Percentiles rank a stretch among this genome's conserved stretches.
Conservation (phyloP, 1,284 basidiomycete species). For the Tetrapyrgos nigripes region DNA sequence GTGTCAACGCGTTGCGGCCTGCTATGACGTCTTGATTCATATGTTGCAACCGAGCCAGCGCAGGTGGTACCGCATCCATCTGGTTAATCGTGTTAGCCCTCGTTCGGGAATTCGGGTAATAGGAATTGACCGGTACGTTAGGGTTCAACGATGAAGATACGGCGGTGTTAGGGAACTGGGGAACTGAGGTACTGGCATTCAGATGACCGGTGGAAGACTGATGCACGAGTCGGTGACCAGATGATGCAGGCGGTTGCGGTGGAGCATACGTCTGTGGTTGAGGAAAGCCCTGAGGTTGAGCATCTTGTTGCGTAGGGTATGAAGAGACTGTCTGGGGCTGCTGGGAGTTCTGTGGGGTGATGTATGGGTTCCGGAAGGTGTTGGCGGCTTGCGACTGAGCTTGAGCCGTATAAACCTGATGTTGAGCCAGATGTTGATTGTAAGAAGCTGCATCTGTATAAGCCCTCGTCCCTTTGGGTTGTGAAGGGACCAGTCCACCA, state of each 20-base stretch:
- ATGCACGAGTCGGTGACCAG: conserved; percentile 46
- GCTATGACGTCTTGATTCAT: conserved; percentile 88
- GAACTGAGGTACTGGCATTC: conserved; percentile 36
- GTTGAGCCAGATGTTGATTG: conserved; percentile 93
- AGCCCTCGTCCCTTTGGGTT: conserved; percentile 79
- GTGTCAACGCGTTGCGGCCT: conserved; percentile 84
- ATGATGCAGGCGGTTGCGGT: conserved; percentile 39
- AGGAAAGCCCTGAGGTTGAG: conserved; percentile 23
- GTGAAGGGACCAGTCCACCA: conserved; percentile 89
- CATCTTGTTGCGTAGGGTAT: conserved; percentile 33
- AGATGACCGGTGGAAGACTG: conserved; percentile 59
- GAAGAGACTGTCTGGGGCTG: conserved; percentile 46
- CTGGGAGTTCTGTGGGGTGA: conserved; percentile 47
- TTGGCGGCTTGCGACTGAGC: conserved; percentile 73
- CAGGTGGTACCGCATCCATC: conserved; percentile 90
- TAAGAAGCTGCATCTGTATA: conserved; percentile 95
- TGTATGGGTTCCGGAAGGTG: conserved; percentile 77
- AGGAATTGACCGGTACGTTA: conserved; percentile 67
- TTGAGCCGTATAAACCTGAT: conserved; percentile 92
- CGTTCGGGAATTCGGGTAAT: conserved; percentile 70
- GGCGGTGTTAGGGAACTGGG: conserved; percentile 45
- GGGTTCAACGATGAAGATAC: conserved; percentile 44
- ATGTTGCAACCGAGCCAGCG: conserved; percentile 85
- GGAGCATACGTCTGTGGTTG: conserved; percentile 41
- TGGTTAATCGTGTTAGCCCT: conserved; percentile 91